Evolutionary conservation across 176 grass and related monocot species (phyloP).

Genomic region (Raddia distichophylla): DNA sequence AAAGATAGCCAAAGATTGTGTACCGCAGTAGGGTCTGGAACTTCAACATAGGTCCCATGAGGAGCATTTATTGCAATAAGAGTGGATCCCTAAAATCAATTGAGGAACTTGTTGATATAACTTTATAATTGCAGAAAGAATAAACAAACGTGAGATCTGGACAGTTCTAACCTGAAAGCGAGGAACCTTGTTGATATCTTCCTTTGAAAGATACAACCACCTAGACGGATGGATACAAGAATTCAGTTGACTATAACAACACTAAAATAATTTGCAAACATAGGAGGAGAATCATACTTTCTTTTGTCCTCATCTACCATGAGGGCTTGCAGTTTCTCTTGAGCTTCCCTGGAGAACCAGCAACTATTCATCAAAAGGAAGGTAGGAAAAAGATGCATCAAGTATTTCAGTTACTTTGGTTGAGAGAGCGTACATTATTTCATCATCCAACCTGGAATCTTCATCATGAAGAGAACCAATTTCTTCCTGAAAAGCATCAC

Average conservation of each 20-base stretch:
- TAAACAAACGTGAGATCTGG: constrained; percentile 14
- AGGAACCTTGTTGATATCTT: constrained; percentile 74
- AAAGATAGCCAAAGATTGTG: constrained; percentile 24
- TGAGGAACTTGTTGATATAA: constrained; percentile 26
- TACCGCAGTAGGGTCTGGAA: constrained; percentile 82
- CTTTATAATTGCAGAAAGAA: constrained; percentile 34
- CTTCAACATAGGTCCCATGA: constrained; percentile 88
- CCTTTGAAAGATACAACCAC: constrained; percentile 65
- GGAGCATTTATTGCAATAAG: constrained; percentile 85
- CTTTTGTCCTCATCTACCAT: constrained; percentile 53
- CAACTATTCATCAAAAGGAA: constrained; percentile 34
- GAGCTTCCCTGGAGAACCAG: constrained; percentile 62
- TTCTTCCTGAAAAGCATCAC: constrained; percentile 60
- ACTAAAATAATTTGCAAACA: constrained; percentile 16
- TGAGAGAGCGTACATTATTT: constrained; percentile 68
- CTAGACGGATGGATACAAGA: constrained; percentile 47
- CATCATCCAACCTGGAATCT: constrained; percentile 69
- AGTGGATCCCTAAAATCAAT: constrained; percentile 66
- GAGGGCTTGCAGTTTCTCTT: constrained; percentile 72
- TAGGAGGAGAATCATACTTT: constrained; percentile 57
- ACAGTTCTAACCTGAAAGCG: constrained; percentile 64
- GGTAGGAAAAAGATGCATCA: background rate
- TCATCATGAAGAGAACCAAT: constrained; percentile 57
- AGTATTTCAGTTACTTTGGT: constrained; percentile 8
- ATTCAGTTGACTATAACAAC: constrained; percentile 31